A percentile compares a stretch with the other conserved stretches of the same genome.
phyloP scores from a whole-genome alignment of 257 asterid species.

The Solanum corneliomulleri region DNA sequence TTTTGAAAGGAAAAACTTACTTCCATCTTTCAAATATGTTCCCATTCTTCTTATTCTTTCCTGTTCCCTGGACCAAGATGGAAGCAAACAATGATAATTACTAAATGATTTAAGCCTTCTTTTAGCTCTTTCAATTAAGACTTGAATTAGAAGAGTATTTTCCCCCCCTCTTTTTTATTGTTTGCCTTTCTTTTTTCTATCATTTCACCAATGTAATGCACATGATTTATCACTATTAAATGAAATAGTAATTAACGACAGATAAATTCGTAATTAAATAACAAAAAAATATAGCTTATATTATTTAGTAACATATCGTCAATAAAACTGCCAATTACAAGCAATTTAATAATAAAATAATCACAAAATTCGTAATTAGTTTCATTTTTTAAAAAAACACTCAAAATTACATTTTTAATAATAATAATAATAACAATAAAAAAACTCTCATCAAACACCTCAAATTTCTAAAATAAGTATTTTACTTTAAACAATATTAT shows the following conservation, averaged over 20 bases:
- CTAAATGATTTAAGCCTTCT: background rate
- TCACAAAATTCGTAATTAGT: background rate
- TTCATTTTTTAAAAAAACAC: background rate
- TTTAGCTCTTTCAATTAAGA: background rate
- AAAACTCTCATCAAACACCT: background rate
- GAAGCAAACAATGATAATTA: background rate
- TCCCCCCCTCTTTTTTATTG: background rate
- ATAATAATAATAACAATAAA: background rate
- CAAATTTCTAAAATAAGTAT: background rate
- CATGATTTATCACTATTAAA: background rate
- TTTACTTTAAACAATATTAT: background rate
- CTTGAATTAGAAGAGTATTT: background rate
- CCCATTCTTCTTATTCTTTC: conserved; percentile 88
- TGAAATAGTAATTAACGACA: background rate
- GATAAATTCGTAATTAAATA: background rate
- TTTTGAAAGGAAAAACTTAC: conserved; percentile 23
- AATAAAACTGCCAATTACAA: background rate
- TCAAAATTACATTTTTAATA: background rate
- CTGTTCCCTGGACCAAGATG: conserved; percentile 47
- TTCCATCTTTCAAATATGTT: conserved; percentile 86
- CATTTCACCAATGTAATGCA: background rate
- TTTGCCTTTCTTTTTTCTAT: background rate
- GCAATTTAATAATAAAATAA: background rate
- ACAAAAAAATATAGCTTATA: background rate
- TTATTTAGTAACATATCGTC: background rate